Conservation (phyloP, 2,329 filamentous ascomycete species). For the Colletotrichum australisinense region DNA sequence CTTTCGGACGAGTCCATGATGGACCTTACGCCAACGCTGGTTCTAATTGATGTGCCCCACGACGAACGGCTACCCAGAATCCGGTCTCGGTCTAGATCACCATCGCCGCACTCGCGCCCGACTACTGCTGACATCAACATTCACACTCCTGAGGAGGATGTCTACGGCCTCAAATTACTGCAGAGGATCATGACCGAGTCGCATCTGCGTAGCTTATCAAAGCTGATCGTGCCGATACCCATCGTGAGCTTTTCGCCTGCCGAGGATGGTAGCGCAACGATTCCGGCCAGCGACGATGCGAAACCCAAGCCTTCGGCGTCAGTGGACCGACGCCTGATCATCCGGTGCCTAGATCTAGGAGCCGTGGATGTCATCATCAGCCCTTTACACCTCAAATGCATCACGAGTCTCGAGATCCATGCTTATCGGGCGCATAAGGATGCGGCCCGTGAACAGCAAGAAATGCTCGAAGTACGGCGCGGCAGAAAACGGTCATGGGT, state of each 20-base stretch:
- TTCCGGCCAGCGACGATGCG: constrained; percentile 38
- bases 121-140: constrained; percentile 51
- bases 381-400: constrained; percentile 78
- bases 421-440: constrained; percentile 86
- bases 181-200: constrained; percentile 69
- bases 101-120: constrained; percentile 56
- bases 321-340: constrained; percentile 62
- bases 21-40: constrained; percentile 66
- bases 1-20: constrained; percentile 64
- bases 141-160: constrained; percentile 57
- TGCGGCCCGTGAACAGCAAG: constrained; percentile 77
- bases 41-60: constrained; percentile 67
- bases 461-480: constrained; percentile 77
- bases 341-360: constrained; percentile 84
- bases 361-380: constrained; percentile 87
- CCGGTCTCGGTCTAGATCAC: constrained; percentile 50
- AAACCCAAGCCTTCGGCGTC: constrained; percentile 35
- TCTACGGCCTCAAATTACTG: constrained; percentile 66
- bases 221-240: constrained; percentile 67
- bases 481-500: constrained; percentile 92
- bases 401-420: constrained; percentile 82
- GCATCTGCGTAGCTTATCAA: constrained; percentile 65
- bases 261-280: constrained; percentile 40
- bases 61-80: constrained; percentile 57
- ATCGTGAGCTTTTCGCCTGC: constrained; percentile 57